These are phyloP conservation scores for Rhodotorula kratochvilovae DNA, from an alignment of 768 basidiomycete species.

Conservation along the genomic window DNA sequence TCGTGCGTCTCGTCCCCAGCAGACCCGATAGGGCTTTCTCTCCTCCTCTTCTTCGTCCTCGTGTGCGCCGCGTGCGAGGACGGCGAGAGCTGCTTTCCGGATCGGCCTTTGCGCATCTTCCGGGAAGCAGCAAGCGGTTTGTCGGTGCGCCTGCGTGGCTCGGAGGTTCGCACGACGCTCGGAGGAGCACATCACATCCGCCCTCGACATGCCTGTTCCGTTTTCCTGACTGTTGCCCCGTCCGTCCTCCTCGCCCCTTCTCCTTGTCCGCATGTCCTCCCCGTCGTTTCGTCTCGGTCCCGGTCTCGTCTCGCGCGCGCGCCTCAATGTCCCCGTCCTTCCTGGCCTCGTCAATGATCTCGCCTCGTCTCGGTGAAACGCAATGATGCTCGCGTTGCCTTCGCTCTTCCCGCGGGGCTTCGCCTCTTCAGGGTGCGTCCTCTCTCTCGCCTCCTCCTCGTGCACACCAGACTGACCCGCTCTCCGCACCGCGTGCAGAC, in stretches of 20 bases:
- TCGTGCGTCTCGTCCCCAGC: conserved; percentile 46
- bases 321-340: background rate
- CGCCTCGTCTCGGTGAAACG: background rate
- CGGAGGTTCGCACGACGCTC: background rate
- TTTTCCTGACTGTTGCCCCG: conserved; percentile 21
- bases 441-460: no score
- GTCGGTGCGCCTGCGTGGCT: background rate
- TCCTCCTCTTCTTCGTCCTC: no score
- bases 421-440: conserved; percentile 5
- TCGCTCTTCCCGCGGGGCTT: background rate
- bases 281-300: background rate
- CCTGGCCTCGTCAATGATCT: background rate
- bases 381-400: background rate
- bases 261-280: background rate
- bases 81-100: conserved; percentile 3
- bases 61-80: background rate
- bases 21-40: background rate
- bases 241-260: background rate
- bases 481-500: conserved; percentile 50
- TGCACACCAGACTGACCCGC: background rate
- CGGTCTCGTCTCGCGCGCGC: background rate
- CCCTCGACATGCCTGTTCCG: background rate
- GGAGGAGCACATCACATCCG: background rate
- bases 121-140: background rate
- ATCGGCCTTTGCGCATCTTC: conserved; percentile 2